Base-by-base conservation (phyloP, 495 filamentous ascomycete genomes). In the Rhizodiscina lignyota region DNA sequence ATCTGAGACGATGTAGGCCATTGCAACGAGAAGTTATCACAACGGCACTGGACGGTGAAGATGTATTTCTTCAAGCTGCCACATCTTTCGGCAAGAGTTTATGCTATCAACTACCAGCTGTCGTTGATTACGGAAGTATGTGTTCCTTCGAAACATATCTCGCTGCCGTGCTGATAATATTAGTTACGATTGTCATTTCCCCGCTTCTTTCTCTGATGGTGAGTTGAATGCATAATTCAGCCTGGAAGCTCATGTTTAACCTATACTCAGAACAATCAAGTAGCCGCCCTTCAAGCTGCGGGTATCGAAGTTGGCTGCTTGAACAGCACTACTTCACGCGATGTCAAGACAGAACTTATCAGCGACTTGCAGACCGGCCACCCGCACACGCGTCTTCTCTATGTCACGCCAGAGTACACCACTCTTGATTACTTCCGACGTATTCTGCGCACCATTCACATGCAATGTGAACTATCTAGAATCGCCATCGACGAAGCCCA, bases 11-110 rank as follows among this genome's bases (percentile, higher is more conserved):
- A n/a, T n/a, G n/a, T n/a, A n/a, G n/a, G n/a, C 85, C 84, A 15
- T 63, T 79, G 4, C 87, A 96, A 48, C 67, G 82, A 37, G 83
- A 96, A 37, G 85, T 94, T 29, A 91, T 96, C 27, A 54, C 59
- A 18, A 77, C 83, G 19, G 76, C 80, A 2, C 64, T 94, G 13
- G 74, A 80, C 32, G 79, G 82, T 13, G 63, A 87, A 30, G 87
- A 96, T 77, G 77, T 96, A 18, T 94, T 92, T 50, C 67, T 96
- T 1, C 87, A 94, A 54, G 87, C 87, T 22, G 86, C 85, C n/a
- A 96, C 87, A 2, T 89, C 83, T 1, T 93, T 92, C 50, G 87
- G 87, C 11, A 96, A 96, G 54, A 92, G 83, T 49, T 52, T 96
- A 17, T 94, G 87, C 56, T 96, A 87, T 45, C 87, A 96, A 46